Evolutionary conservation across 805 yeast species (phyloP).

Genomic region (Candida peoriensis): DNA sequence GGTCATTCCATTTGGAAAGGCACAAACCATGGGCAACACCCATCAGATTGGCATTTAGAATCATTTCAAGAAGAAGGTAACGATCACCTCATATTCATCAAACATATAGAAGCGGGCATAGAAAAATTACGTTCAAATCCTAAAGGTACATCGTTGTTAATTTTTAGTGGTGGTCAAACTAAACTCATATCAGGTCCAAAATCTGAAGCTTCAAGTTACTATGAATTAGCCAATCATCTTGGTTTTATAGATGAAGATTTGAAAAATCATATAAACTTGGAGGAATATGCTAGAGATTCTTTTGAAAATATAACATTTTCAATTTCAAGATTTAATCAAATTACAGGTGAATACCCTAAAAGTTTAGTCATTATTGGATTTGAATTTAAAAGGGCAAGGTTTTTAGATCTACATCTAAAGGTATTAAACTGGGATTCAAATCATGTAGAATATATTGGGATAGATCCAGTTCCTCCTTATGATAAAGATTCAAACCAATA

Average conservation of each 20-base stretch:
- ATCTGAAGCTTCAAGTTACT: constrained; percentile 61
- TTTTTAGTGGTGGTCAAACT: constrained; percentile 68
- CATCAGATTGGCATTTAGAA: constrained; percentile 62
- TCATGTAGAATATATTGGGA: constrained; percentile 46
- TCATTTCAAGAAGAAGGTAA: constrained; percentile 64
- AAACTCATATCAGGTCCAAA: constrained; percentile 46
- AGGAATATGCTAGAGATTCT: constrained; percentile 75
- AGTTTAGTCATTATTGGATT: constrained; percentile 61
- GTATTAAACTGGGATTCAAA: constrained; percentile 40
- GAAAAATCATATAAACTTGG: constrained; percentile 37
- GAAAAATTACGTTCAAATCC: constrained; percentile 28
- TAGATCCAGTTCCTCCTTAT: constrained; percentile 46
- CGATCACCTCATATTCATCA: constrained; percentile 61
- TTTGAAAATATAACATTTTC: constrained; percentile 71
- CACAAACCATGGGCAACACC: constrained; percentile 38
- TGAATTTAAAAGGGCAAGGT: constrained; percentile 64
- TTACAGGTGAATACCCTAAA: constrained; percentile 42
- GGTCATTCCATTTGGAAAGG: constrained; percentile 61
- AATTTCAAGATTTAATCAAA: constrained; percentile 46
- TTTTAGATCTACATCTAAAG: constrained; percentile 47
- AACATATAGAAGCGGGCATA: constrained; percentile 50
- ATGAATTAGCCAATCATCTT: constrained; percentile 35
- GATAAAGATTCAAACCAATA: constrained; percentile 20
- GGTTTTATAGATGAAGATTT: constrained; percentile 4
- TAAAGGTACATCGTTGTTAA: constrained; percentile 30